These are phyloP conservation scores for Paracamarosporium sp. DNA, from an alignment of 2,329 filamentous ascomycete species.

Conservation along the genomic window DNA sequence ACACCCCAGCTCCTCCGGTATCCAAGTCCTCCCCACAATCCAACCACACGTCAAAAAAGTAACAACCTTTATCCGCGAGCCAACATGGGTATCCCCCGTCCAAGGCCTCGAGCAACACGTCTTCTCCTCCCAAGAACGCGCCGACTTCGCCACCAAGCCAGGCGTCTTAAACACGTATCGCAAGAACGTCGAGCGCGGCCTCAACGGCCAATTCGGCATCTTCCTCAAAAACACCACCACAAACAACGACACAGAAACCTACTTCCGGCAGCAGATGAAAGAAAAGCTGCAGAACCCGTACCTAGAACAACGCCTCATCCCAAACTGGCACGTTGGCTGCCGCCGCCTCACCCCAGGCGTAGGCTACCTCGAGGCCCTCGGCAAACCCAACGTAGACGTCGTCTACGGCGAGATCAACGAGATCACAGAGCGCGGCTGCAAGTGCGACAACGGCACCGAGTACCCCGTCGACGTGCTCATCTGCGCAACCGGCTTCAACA, in stretches of 20 bases:
- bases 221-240: constrained; percentile 52
- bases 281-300: constrained; percentile 47
- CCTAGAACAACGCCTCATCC: constrained; percentile 41
- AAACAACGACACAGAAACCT: constrained; percentile 50
- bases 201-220: constrained; percentile 57
- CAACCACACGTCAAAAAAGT: constrained; percentile 53
- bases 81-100: constrained; percentile 58
- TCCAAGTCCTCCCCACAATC: constrained; percentile 60
- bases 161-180: constrained; percentile 49
- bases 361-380: constrained; percentile 51
- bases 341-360: constrained; percentile 54
- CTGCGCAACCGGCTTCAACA: constrained; percentile 48
- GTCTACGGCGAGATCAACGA: constrained; percentile 48
- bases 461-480: constrained; percentile 46
- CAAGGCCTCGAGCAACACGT: constrained; percentile 53
- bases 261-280: constrained; percentile 55
- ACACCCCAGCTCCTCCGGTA: constrained; percentile 57
- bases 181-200: constrained; percentile 53
- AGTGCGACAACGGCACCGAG: constrained; percentile 41
- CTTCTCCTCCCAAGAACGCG: constrained; percentile 51
- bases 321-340: constrained; percentile 47
- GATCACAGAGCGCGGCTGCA: constrained; percentile 48
- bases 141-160: constrained; percentile 51
- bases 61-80: constrained; percentile 59
- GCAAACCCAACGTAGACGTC: constrained; percentile 50